Conservation (phyloP, 2,329 filamentous ascomycete genomes). For the Fusarium albidum region DNA sequence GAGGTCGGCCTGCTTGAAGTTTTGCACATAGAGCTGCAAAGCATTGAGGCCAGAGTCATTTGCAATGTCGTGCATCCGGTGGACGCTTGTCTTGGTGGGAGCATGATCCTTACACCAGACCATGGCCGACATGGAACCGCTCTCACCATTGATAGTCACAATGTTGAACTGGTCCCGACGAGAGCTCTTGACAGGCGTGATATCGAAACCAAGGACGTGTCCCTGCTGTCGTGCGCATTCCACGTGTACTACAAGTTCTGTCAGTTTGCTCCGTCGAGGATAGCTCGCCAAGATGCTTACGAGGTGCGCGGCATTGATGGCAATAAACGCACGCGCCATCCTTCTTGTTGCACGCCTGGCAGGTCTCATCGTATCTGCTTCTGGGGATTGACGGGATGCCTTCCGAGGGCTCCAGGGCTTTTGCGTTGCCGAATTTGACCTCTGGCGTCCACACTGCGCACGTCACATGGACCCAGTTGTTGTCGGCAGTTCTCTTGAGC, state of each 20-base stretch:
- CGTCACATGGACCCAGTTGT: constrained; percentile 97
- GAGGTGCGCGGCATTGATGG: constrained; percentile 70
- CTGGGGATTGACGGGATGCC: constrained; percentile 85
- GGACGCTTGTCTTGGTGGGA: constrained; percentile 74
- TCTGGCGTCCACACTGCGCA: constrained; percentile 94
- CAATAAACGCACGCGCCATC: constrained; percentile 85
- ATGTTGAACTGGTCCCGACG: constrained; percentile 82
- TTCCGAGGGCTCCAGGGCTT: constrained; percentile 84
- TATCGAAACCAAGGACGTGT: constrained; percentile 87
- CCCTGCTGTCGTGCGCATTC: constrained; percentile 88
- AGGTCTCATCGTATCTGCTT: constrained; percentile 76
- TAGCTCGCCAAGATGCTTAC: constrained; percentile 45
- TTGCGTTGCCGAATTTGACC: constrained; percentile 88
- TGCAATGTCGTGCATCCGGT: constrained; percentile 80
- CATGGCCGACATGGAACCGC: constrained; percentile 81
- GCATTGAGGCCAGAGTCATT: constrained; percentile 78
- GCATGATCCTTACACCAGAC: constrained; percentile 93
- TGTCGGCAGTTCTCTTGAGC: constrained; percentile 91
- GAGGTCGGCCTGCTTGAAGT: constrained; percentile 94
- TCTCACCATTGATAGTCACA: constrained; percentile 82
- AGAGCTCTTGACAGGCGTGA: constrained; percentile 88
- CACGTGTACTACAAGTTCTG: constrained; percentile 72
- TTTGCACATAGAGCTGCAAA: constrained; percentile 85
- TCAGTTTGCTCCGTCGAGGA: constrained; percentile 12
- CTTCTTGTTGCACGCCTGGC: constrained; percentile 82